Percentiles rank a stretch among this genome's conserved stretches.
Evolutionary conservation across 495 filamentous ascomycete genomes (phyloP).

Genomic region (Xylaria nigripes): DNA sequence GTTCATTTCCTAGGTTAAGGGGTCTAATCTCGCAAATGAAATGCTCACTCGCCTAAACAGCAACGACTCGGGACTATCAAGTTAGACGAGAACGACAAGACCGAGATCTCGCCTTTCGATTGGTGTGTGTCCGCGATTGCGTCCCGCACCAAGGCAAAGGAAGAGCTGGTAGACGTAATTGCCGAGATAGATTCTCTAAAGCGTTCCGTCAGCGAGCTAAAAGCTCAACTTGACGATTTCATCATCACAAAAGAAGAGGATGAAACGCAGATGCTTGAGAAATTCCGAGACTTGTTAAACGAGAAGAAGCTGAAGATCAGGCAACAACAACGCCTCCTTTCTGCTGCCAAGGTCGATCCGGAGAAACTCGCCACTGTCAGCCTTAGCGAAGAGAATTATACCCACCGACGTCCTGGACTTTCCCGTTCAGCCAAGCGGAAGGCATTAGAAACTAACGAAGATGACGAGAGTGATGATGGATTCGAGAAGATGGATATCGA

Average conservation of each 20-base stretch:
- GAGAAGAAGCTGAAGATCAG: slow-evolving; percentile 88
- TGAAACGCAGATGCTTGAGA: slow-evolving; percentile 61
- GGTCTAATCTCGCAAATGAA: neutral
- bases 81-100: slow-evolving; percentile 52
- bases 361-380: slow-evolving; percentile 24
- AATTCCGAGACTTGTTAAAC: slow-evolving; percentile 66
- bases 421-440: slow-evolving; percentile 47
- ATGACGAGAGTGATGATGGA: slow-evolving; percentile 35
- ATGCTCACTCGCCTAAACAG: slow-evolving; percentile 28
- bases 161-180: slow-evolving; percentile 37
- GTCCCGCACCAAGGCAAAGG: slow-evolving; percentile 21
- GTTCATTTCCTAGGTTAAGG: neutral
- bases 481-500: slow-evolving; percentile 58
- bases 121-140: slow-evolving; percentile 51
- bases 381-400: slow-evolving; percentile 10
- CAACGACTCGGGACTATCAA: slow-evolving; percentile 63
- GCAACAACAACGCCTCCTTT: slow-evolving; percentile 65
- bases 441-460: slow-evolving; percentile 30
- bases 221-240: slow-evolving; percentile 54
- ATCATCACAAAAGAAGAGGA: slow-evolving; percentile 56
- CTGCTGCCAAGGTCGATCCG: slow-evolving; percentile 49
- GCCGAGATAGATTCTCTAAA: slow-evolving; percentile 45
- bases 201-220: slow-evolving; percentile 37
- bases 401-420: slow-evolving; percentile 16
- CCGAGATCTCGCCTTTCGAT: slow-evolving; percentile 61